These are phyloP conservation scores for Myxozyma melibiosi DNA, from an alignment of 805 yeast genomes.

Conservation along the genomic window DNA sequence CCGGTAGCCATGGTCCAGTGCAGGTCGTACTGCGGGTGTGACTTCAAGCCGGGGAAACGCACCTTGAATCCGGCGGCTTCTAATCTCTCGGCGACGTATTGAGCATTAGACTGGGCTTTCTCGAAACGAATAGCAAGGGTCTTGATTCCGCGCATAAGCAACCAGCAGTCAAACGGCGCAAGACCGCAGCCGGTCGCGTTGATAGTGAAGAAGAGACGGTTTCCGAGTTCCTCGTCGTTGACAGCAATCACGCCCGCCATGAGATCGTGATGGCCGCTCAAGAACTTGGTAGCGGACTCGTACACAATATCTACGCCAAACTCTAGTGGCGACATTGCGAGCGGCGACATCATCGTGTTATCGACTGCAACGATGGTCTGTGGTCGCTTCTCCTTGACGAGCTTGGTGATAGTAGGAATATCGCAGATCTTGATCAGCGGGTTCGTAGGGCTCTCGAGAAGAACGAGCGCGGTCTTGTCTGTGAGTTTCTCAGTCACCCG, in stretches of 20 bases:
- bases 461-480: conserved; percentile 68
- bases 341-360: conserved; percentile 96
- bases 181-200: conserved; percentile 91
- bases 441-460: conserved; percentile 90
- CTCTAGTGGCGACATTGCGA: conserved; percentile 80
- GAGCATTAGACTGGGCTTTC: conserved; percentile 82
- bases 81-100: conserved; percentile 72
- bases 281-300: conserved; percentile 89
- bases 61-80: conserved; percentile 70
- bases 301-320: conserved; percentile 89
- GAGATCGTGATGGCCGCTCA: conserved; percentile 77
- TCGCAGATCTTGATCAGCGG: conserved; percentile 89
- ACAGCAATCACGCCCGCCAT: conserved; percentile 94
- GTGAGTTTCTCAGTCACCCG: conserved; percentile 60
- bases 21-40: conserved; percentile 78
- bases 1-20: conserved; percentile 80
- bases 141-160: conserved; percentile 82
- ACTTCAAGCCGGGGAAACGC: conserved; percentile 79
- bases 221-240: conserved; percentile 62
- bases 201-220: conserved; percentile 70
- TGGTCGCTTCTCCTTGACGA: conserved; percentile 70
- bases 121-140: conserved; percentile 85
- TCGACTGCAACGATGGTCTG: conserved; percentile 79
- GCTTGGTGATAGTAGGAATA: conserved; percentile 62
- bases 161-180: conserved; percentile 92